A percentile compares a stretch with the other conserved stretches of the same genome.
Evolutionary conservation across 495 filamentous ascomycete genomes (phyloP).

Genomic region (Monascus purpureus): DNA sequence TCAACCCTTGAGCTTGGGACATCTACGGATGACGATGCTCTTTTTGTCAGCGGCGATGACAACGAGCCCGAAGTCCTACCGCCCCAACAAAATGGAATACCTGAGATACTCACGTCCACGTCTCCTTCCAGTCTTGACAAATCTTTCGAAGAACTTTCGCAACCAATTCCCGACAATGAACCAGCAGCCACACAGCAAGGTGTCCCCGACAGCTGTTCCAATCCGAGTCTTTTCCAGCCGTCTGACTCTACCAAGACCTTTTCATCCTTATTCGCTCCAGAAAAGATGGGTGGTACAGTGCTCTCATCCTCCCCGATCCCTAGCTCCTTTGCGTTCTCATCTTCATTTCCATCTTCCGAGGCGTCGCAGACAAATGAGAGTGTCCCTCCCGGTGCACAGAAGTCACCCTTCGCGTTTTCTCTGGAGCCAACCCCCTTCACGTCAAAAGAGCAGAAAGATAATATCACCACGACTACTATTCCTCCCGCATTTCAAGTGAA

Average conservation of each 20-base stretch:
- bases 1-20: conserved; percentile 1
- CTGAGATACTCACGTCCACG: neutral
- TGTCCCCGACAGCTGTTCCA: neutral
- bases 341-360: conserved; percentile 7
- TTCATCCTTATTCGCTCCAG: conserved; percentile 9
- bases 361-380: conserved; percentile 2
- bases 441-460: conserved; percentile 2
- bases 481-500: conserved; percentile 1
- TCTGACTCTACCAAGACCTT: conserved; percentile 7
- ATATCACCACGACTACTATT: neutral
- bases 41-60: conserved; percentile 31
- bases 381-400: neutral
- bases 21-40: conserved; percentile 17
- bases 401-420: conserved; percentile 1
- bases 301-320: conserved; percentile 1
- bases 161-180: conserved; percentile 2
- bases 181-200: neutral
- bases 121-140: conserved; percentile 2
- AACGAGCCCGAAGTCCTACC: conserved; percentile 9
- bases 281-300: conserved; percentile 1
- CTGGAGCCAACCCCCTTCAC: neutral
- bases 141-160: conserved; percentile 5
- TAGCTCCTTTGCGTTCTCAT: conserved; percentile 1
- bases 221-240: conserved; percentile 1
- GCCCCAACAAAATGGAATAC: conserved; percentile 1